These are phyloP conservation scores for Plantago major DNA, from an alignment of 257 asterid genomes.

Conservation along the genomic window DNA sequence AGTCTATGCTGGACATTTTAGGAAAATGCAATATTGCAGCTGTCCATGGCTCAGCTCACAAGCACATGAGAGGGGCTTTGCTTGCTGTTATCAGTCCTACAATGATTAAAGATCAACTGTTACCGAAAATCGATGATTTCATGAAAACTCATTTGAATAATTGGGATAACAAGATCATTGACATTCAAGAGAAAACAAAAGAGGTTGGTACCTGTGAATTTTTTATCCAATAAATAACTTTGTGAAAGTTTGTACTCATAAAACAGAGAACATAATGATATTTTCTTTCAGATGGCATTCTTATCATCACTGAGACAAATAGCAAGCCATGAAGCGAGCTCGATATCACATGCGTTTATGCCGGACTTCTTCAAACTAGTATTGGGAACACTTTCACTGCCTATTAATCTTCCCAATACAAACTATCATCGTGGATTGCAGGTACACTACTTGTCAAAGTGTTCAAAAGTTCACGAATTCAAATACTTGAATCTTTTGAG, in stretches of 20 bases:
- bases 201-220: slow-evolving; percentile 39
- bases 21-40: slow-evolving; percentile 85
- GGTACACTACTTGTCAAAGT: slow-evolving; percentile 33
- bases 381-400: slow-evolving; percentile 87
- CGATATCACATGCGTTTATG: slow-evolving; percentile 66
- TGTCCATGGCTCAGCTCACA: slow-evolving; percentile 75
- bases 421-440: slow-evolving; percentile 77
- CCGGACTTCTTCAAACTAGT: slow-evolving; percentile 86
- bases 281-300: slow-evolving; percentile 77
- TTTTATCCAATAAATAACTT: slow-evolving; percentile 24
- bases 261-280: background rate
- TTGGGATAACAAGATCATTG: slow-evolving; percentile 62
- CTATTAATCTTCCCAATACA: slow-evolving; percentile 85
- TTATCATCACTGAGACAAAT: slow-evolving; percentile 78
- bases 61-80: slow-evolving; percentile 76
- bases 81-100: slow-evolving; percentile 65
- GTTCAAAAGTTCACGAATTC: slow-evolving; percentile 5
- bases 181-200: slow-evolving; percentile 72
- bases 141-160: slow-evolving; percentile 58
- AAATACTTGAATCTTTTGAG: background rate
- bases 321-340: slow-evolving; percentile 66
- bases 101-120: slow-evolving; percentile 58
- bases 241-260: slow-evolving; percentile 20
- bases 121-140: slow-evolving; percentile 66
- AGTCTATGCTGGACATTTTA: slow-evolving; percentile 65